Base-by-base conservation (phyloP, 78 protist genomes). In the Trichosphaerium sp. region DNA sequence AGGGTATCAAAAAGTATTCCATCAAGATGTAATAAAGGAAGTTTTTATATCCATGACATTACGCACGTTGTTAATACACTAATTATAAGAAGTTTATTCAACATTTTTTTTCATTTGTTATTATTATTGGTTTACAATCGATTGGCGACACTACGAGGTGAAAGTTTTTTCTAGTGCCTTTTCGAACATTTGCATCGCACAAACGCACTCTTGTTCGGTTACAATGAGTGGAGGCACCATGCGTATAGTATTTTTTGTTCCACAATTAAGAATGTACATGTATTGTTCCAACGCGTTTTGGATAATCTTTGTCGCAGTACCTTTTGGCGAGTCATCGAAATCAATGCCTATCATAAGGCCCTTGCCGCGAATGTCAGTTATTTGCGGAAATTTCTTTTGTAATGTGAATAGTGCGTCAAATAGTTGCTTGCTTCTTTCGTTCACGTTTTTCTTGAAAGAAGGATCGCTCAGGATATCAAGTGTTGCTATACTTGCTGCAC, bases 321-420 rank as follows among this genome's bases (percentile, higher is more conserved):
- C 71, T 25, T 0, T 34, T 12, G 62, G 69, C 43, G 37, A 35
- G 48, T 25, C 60, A 49, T 55, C 52, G 49, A 70, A 38, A 38
- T 82, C 83, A 3, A 75, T 0, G 12, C 81, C 88, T 40, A 82
- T 49, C 88, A 82, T 82, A n/a, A 82, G 67, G 2, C 88, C 88
- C 26, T 18, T 34, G 15, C 88, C 88, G 0, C 88, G 59, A 10
- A 75, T 61, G 26, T 82, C 88, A 15, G 25, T 3, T 18, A 64
- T 18, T 7, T 69, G 67, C 12, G 37, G 31, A 3, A 37, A 21
- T 29, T 56, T 21, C 48, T 3, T 43, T 48, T n/a, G 5, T 10
- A 81, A 1, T 25, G 7, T 56, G 43, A 21, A 4, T 26, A 81
- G 76, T 8, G 1, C 64, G 8, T 1, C 52, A n/a, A 0, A 28